These are phyloP conservation scores for Gentiana macrophylla DNA, from an alignment of 257 asterid genomes.

Conservation along the genomic window DNA sequence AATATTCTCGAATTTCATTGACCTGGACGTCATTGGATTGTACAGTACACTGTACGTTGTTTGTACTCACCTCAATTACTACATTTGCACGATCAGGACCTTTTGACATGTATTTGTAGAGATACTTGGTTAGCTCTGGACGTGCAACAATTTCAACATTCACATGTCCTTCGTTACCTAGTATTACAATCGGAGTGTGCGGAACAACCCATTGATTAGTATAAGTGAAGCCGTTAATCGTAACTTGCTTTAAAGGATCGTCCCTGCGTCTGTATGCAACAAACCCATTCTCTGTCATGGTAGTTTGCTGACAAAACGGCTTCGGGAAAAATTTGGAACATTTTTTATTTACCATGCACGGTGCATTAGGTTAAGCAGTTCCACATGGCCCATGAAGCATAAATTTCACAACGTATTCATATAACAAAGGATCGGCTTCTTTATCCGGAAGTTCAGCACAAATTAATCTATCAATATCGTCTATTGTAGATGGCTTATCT, in stretches of 20 bases:
- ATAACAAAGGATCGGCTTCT: not conserved
- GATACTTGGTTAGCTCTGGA: not conserved
- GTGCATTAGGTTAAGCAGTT: not conserved
- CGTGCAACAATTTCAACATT: not conserved
- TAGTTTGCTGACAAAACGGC: not conserved
- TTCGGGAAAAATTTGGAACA: not conserved
- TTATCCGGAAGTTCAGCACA: not conserved
- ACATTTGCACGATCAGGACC: not conserved
- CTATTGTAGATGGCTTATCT: not conserved
- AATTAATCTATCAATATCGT: not conserved
- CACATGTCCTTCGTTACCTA: not conserved
- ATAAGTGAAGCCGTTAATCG: not conserved
- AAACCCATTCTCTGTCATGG: not conserved
- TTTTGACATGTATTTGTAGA: not conserved
- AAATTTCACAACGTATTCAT: not conserved
- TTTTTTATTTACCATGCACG: slow-evolving; percentile 1
- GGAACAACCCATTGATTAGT: not conserved
- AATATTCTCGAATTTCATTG: not conserved
- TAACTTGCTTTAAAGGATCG: not conserved
- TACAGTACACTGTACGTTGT: not conserved
- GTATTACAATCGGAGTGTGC: not conserved
- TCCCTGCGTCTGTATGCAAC: too few species aligned
- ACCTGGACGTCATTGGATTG: not conserved
- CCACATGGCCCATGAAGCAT: not conserved
- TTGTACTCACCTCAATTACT: not conserved